Evolutionary conservation across 2,329 filamentous ascomycete species (phyloP), one percentile per base, ranked within the genome.

Genomic region (Chalaropsis thielavioides): DNA sequence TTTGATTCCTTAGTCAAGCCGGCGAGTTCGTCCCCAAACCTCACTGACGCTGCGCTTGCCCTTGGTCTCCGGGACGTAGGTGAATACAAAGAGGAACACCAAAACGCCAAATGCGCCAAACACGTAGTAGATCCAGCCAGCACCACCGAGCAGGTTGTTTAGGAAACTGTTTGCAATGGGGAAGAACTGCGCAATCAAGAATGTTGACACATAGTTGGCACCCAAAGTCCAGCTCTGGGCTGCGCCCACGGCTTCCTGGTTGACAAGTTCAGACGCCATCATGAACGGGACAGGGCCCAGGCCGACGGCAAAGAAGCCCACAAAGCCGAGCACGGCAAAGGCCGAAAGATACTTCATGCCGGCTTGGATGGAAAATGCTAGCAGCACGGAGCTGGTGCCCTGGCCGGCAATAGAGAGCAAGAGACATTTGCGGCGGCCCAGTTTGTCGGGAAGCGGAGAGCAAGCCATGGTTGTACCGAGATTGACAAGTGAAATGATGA

Each of bases 201-300:
- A 97, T 0, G 92, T 97, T 0, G 91, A 88, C 31, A 90, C 80
- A 80, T 95, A 97, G 74, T 94, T 97, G 15, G 89, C 87, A 1
- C 85, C 90, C 27, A 97, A 76, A 0, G 87, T 89, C 82, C 91
- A 95, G 66, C 88, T 92, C 74, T 99, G 94, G 0, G 90, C 88
- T 0, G 92, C 90, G 1, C 92, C 92, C 0, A 96, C 91, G 0
- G 92, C 94, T 72, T 96, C 90, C 13, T 90, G 86, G 0, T 86
- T 88, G 0, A 97, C 94, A 2, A 97, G 82, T 75, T 97, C 94
- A 1, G 89, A 92, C 0, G 92, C 87, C 59, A 99, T 81, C 69
- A 97, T 95, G 74, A 97, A 99, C 0, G 94, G 94, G 0, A 99
- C 90, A 0, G 94, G 94, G 0, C 94, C 94, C 0, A 99, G 81